Base-by-base conservation (phyloP, 176 grass and related monocot genomes). In the Otatea glauca region DNA sequence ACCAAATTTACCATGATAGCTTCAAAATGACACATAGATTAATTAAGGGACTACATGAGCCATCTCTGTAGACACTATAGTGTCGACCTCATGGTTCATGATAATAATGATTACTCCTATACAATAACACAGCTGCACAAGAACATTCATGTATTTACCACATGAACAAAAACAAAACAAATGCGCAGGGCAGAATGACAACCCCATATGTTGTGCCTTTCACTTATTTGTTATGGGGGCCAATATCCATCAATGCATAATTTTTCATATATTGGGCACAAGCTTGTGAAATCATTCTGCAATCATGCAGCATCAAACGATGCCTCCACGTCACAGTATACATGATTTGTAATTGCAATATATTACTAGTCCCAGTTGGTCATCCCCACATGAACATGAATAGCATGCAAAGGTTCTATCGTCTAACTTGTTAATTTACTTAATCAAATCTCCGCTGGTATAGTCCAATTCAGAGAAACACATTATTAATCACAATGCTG, bases 141-240 rank as follows among this genome's bases (percentile, higher is more conserved):
- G 27, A 5, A 25, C 27, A 59, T 45, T 76, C 73, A 41, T 86
- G 72, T 82, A 86, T 1, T 65, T 82, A 23, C 37, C 72, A 90
- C 64, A 71, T 72, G 72, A 82, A 86, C 55, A 34, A 35, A 71
- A 71, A n/a, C n/a, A n/a, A n/a, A 66, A 80, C 15, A 65, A 89
- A 71, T 21, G 25, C 7, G 18, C 13, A 24, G 14, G 74, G 63
- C 34, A 37, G 43, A 70, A 86, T 6, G 65, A 72, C 55, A 86
- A 44, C 65, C 74, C 51, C 24, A 61, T 60, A 27, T 79, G 9
- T 4, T 63, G 9, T 10, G 54, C 18, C 63, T 69, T 81, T 85
- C 83, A 71, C 15, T 7, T 18, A 37, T 37, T 37, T 37, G 3
- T 37, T 37, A 37, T 37, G 35, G 35, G 35, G 35, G 35, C 35